Conservation (phyloP, 257 asterid species). For the Salvia miltiorrhiza region DNA sequence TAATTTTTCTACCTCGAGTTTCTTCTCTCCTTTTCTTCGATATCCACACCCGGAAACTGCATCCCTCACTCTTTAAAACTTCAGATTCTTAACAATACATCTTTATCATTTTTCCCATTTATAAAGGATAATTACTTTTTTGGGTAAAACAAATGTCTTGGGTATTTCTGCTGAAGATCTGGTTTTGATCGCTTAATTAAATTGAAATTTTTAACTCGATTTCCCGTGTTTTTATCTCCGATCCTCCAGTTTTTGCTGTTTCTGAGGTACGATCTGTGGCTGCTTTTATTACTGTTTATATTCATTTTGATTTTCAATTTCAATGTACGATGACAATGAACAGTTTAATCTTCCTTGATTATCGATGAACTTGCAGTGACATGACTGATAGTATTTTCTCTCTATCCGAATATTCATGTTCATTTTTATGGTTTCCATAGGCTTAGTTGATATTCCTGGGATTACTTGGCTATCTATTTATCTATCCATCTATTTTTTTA, state of each 20-base stretch:
- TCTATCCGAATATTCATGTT: neutral
- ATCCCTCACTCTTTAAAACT: neutral
- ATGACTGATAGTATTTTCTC: neutral
- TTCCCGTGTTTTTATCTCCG: slow-evolving; percentile 31
- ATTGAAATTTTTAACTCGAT: neutral
- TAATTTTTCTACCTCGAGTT: neutral
- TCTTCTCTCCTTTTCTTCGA: neutral
- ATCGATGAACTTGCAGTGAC: slow-evolving; percentile 23
- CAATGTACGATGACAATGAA: slow-evolving; percentile 14
- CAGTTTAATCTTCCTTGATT: slow-evolving; percentile 27
- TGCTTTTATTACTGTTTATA: neutral
- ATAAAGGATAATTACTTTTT: neutral
- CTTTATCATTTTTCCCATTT: neutral
- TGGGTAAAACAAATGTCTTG: neutral
- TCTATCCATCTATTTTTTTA: too few relatives aligned
- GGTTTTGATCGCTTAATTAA: slow-evolving; percentile 29
- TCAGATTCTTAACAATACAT: neutral
- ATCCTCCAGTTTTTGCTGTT: slow-evolving; percentile 45
- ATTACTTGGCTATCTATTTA: neutral
- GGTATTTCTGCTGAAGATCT: slow-evolving; percentile 29
- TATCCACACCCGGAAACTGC: slow-evolving; percentile 3
- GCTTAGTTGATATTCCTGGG: neutral
- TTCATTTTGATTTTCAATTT: neutral
- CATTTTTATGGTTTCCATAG: neutral
- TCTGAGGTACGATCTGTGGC: slow-evolving; percentile 36